Evolutionary conservation across 495 filamentous ascomycete species (phyloP).

Genomic region (Staphylotrichum longicolle): DNA sequence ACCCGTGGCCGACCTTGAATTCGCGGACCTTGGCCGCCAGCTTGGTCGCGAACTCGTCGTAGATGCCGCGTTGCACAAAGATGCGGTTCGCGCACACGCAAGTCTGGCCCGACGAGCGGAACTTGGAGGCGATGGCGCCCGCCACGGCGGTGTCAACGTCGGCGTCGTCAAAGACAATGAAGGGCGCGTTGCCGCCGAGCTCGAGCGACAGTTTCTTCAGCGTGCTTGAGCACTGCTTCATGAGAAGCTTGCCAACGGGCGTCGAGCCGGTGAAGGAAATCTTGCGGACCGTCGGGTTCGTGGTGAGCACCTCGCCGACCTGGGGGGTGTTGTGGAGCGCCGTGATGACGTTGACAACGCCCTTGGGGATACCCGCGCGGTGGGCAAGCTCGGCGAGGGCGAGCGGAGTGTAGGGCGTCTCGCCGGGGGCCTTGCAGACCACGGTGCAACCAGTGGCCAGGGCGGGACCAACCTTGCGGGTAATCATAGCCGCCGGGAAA

Average conservation of each 20-base stretch:
- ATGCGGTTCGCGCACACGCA: constrained; percentile 89
- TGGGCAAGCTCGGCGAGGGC: constrained; percentile 80
- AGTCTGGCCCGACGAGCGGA: constrained; percentile 84
- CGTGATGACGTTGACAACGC: constrained; percentile 81
- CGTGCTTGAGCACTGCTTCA: constrained; percentile 76
- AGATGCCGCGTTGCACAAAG: constrained; percentile 75
- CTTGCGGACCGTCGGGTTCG: constrained; percentile 69
- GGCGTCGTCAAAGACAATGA: constrained; percentile 91
- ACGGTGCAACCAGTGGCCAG: constrained; percentile 74
- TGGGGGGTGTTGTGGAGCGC: constrained; percentile 67
- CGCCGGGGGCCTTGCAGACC: constrained; percentile 78
- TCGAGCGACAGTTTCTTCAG: constrained; percentile 87
- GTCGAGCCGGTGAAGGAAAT: constrained; percentile 90
- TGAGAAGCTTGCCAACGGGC: constrained; percentile 79
- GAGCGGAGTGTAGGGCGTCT: constrained; percentile 81
- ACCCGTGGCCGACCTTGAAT: constrained; percentile 77
- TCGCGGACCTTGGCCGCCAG: constrained; percentile 71
- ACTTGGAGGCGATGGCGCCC: constrained; percentile 75
- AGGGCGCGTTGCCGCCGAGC: constrained; percentile 86
- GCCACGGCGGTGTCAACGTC: constrained; percentile 74
- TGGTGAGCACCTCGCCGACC: constrained; percentile 71
- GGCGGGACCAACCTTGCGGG: constrained; percentile 81
- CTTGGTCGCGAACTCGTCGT: constrained; percentile 68
- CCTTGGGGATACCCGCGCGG: constrained; percentile 79
- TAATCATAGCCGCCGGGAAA: constrained; percentile 92